These are phyloP conservation scores for Lachancea lanzarotensis DNA, from an alignment of 805 yeast species.

Conservation along the genomic window DNA sequence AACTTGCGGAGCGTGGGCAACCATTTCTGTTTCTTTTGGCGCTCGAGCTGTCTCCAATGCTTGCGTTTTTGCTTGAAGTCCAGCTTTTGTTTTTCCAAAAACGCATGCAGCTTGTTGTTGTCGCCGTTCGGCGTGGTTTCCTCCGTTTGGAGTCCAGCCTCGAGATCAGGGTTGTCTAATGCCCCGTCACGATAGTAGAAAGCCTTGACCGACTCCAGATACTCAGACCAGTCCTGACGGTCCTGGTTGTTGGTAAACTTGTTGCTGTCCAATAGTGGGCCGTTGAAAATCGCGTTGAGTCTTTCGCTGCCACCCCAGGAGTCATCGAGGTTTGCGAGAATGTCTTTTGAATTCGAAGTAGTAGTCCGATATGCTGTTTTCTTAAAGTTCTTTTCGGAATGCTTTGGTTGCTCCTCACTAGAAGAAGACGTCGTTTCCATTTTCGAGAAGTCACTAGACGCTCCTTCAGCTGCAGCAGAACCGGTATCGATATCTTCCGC, in stretches of 20 bases:
- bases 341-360: slow-evolving; percentile 14
- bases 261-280: slow-evolving; percentile 22
- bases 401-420: not conserved
- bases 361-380: not conserved
- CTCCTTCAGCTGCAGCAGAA: not conserved
- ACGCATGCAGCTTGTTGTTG: slow-evolving; percentile 9
- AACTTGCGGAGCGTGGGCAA: slow-evolving; percentile 53
- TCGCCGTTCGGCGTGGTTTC: slow-evolving; percentile 1
- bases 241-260: slow-evolving; percentile 27
- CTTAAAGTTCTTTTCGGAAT: too few species aligned
- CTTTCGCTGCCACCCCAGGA: slow-evolving; percentile 71
- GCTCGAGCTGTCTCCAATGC: slow-evolving; percentile 32
- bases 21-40: slow-evolving; percentile 55
- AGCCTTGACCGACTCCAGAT: slow-evolving; percentile 25
- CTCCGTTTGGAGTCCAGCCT: slow-evolving; percentile 8
- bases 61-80: slow-evolving; percentile 25
- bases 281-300: slow-evolving; percentile 44
- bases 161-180: slow-evolving; percentile 1
- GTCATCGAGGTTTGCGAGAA: slow-evolving; percentile 40
- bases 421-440: not conserved
- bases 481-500: slow-evolving; percentile 6
- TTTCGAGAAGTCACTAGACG: not conserved
- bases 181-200: slow-evolving; percentile 16
- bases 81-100: slow-evolving; percentile 7
- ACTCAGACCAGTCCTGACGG: slow-evolving; percentile 27